Evolutionary conservation across 1,284 basidiomycete species (phyloP), one percentile per base, ranked within the genome.

Genomic region (Ustilago xerochloae): DNA sequence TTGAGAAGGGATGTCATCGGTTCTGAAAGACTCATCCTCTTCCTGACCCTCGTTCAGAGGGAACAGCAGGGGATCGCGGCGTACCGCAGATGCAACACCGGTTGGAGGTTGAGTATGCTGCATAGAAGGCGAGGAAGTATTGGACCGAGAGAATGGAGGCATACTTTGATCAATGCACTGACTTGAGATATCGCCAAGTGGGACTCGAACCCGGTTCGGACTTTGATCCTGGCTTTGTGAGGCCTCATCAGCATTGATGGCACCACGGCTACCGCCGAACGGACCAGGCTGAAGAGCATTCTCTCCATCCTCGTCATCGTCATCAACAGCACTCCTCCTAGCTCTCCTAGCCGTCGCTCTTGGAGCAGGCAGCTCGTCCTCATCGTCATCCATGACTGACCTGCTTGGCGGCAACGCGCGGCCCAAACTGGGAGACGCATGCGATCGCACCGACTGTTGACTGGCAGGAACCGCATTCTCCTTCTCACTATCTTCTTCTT

Each of bases 401-500:
- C 59, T 65, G 45, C 65, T 65, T 0, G 71, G 66, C 30, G 56
- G 45, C 8, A 52, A 6, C 18, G 36, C 48, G 30, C 60, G 64
- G n/a, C 57, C 30, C 10, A 60, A 24, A 26, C 51, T 58, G 1
- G 64, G 64, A 28, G 70, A 67, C 15, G 49, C 52, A 24, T 57
- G 38, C 12, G 63, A 53, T 4, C 38, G 70, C 24, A 51, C 54
- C 36, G 53, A 59, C 29, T 59, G 62, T 38, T 76, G 74, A 30
- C 71, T 68, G 18, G 43, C 48, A 1, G 60, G 68, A 15, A 75
- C 75, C 13, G 77, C 63, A 22, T 81, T 81, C 53, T 81, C 79
- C 64, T 81, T 80, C 36, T 80, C 78, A 52, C 71, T 77, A 46
- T 75, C 75, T 32, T 60, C 71, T 29, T 64, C 75, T 7, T 69